Evolutionary conservation across 805 yeast species (phyloP), one percentile per base, ranked within the genome.

Genomic region (Brettanomyces custersianus): DNA sequence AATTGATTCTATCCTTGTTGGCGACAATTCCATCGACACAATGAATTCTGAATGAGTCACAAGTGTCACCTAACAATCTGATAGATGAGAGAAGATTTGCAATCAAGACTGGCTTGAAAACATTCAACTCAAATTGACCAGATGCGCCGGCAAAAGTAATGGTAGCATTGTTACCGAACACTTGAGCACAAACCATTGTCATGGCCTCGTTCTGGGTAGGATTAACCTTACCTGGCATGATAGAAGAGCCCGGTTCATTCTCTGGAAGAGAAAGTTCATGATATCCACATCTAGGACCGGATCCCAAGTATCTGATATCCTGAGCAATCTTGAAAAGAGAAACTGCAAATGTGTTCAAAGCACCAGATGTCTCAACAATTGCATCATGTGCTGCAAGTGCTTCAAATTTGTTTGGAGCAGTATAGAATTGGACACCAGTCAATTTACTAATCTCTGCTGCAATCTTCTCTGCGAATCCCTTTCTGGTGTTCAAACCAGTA

Each of bases 371-470:
- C 70, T 90, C 97, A 40, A 92, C 97, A 52, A 92, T 71, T 44
- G 98, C 98, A 59, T 92, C 98, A 60, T 92, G 98, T 32, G 97
- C 96, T 51, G 98, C 98, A 49, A 92, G 74, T 26, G 97, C 98
- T 72, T 92, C 98, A 52, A 92, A 92, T 72, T 92, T 92, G 77
- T 92, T 92, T 59, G 97, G 96, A 37, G 97, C 97, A 38, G 98
- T 86, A 63, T 70, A 65, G 70, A 92, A 92, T 42, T 79, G 78
- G 54, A 84, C 70, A 40, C 96, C 96, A 39, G 96, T 87, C 63
- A 85, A 75, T 49, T 75, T 72, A 40, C 94, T 62, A 31, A 92
- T 95, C 63, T 82, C 77, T 41, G 72, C 79, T 42, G 98, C 98
- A 49, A 92, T 77, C 49, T 81, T 77, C 51, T 68, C 79, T 52